A percentile compares a stretch with the other conserved stretches of the same genome.
Evolutionary conservation across 2,329 filamentous ascomycete genomes (phyloP).

Genomic region (Grosmannia huntii): DNA sequence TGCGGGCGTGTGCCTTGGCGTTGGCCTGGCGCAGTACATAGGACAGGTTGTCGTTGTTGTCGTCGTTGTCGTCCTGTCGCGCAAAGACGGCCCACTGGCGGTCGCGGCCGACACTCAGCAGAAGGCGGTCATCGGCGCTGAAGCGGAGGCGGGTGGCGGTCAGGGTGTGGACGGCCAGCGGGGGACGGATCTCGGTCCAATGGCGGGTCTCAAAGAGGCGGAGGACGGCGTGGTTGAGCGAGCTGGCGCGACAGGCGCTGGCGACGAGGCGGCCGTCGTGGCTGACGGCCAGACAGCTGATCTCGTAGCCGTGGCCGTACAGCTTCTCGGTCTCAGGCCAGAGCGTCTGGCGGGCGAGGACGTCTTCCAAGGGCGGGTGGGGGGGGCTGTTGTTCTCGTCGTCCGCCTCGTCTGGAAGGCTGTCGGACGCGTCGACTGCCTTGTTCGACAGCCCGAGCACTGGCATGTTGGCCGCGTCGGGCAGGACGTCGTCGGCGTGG

Average conservation of each 20-base stretch:
- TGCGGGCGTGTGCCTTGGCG: slow-evolving; percentile 75
- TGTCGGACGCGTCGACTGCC: slow-evolving; percentile 51
- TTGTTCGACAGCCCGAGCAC: slow-evolving; percentile 95
- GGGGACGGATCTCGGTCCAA: slow-evolving; percentile 80
- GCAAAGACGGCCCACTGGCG: slow-evolving; percentile 81
- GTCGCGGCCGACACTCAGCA: slow-evolving; percentile 80
- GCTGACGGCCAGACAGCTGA: slow-evolving; percentile 72
- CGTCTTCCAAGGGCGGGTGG: slow-evolving; percentile 81
- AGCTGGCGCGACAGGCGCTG: slow-evolving; percentile 86
- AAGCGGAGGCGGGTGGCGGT: slow-evolving; percentile 78
- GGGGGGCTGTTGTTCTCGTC: slow-evolving; percentile 42
- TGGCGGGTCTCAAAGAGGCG: slow-evolving; percentile 74
- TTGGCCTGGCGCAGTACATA: slow-evolving; percentile 55
- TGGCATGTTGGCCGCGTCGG: slow-evolving; percentile 87
- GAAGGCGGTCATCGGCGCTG: slow-evolving; percentile 52
- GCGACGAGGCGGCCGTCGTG: slow-evolving; percentile 66
- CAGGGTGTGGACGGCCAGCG: slow-evolving; percentile 72
- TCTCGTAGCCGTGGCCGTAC: slow-evolving; percentile 95
- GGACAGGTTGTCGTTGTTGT: slow-evolving; percentile 14
- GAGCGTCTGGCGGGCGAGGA: slow-evolving; percentile 75
- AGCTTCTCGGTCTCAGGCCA: slow-evolving; percentile 96
- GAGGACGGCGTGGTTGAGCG: slow-evolving; percentile 87
- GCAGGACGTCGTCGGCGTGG: slow-evolving; percentile 34
- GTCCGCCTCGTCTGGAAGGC: slow-evolving; percentile 13
- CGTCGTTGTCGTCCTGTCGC: slow-evolving; percentile 22